These are phyloP conservation scores for Polygonum maritimum DNA, from an alignment of 148 eudicot genomes.

Conservation along the genomic window DNA sequence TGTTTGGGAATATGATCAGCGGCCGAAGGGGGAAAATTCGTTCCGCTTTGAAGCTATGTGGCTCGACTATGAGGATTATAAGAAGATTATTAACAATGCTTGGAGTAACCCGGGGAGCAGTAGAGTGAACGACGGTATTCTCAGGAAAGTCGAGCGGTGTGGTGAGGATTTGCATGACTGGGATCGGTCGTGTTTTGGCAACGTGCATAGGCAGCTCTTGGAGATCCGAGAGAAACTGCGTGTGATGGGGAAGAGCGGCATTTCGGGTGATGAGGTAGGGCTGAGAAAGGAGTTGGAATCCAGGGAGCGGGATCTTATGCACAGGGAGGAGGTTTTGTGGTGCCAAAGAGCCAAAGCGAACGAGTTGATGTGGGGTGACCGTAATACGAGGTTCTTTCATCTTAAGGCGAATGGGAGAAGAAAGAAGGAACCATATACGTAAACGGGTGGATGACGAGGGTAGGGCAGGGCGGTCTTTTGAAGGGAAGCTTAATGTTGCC, in stretches of 20 bases:
- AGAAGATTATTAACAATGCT: too few species aligned
- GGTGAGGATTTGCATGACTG: too few species aligned
- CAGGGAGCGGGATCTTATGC: background rate
- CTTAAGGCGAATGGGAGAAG: background rate
- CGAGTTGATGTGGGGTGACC: background rate
- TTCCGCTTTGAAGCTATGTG: background rate
- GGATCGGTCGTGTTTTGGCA: too few species aligned
- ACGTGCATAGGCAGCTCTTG: too few species aligned
- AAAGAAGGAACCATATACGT: too few species aligned
- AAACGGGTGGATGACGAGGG: background rate
- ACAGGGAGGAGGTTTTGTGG: background rate
- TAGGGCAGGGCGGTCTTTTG: background rate
- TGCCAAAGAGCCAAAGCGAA: background rate
- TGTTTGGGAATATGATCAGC: too few species aligned
- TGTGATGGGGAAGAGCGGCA: background rate
- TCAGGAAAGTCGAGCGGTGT: too few species aligned
- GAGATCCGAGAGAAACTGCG: background rate
- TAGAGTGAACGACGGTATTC: too few species aligned
- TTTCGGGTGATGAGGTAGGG: background rate
- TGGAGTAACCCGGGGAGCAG: too few species aligned
- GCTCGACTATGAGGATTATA: too few species aligned
- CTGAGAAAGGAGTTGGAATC: background rate
- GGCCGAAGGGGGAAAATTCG: background rate
- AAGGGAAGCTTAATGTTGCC: background rate
- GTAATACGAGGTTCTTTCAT: background rate